These are phyloP conservation scores for Pestalotiopsis sp. DNA, from an alignment of 2,329 filamentous ascomycete genomes.

Conservation along the genomic window DNA sequence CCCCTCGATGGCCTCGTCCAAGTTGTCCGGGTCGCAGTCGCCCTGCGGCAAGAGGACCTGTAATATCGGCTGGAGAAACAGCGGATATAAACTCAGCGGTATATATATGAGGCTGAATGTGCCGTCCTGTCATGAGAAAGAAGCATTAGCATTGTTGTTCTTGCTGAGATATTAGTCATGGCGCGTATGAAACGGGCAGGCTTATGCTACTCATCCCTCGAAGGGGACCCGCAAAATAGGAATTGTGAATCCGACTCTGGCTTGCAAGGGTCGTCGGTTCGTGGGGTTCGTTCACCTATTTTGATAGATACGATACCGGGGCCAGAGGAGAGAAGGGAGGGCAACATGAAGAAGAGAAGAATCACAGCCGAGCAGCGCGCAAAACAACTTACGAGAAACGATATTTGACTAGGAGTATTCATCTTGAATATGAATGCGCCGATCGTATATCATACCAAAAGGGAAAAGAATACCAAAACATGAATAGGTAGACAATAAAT, in stretches of 20 bases:
- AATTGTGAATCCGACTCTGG: neutral
- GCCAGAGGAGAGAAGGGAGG: neutral
- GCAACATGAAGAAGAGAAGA: neutral
- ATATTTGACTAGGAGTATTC: slow-evolving; percentile 34
- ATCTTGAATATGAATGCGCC: slow-evolving; percentile 22
- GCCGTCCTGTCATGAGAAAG: slow-evolving; percentile 65
- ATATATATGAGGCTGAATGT: slow-evolving; percentile 89
- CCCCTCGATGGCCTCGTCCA: slow-evolving; percentile 43
- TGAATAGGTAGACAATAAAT: neutral
- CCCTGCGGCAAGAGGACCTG: slow-evolving; percentile 74
- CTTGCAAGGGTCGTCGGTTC: neutral
- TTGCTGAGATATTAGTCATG: slow-evolving; percentile 18
- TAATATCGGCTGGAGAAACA: slow-evolving; percentile 85
- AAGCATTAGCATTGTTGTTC: slow-evolving; percentile 12
- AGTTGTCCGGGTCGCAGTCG: slow-evolving; percentile 34
- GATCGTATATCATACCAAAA: neutral
- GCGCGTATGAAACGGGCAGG: neutral
- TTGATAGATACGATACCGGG: neutral
- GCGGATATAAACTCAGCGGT: slow-evolving; percentile 75
- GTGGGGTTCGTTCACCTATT: neutral
- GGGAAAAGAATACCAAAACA: neutral
- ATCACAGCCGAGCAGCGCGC: neutral
- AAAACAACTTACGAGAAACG: slow-evolving; percentile 33
- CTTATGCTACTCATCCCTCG: neutral
- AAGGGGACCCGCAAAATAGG: slow-evolving; percentile 5